Evolutionary conservation across 768 basidiomycete genomes (phyloP).

Genomic region (Auricularia heimuer): DNA sequence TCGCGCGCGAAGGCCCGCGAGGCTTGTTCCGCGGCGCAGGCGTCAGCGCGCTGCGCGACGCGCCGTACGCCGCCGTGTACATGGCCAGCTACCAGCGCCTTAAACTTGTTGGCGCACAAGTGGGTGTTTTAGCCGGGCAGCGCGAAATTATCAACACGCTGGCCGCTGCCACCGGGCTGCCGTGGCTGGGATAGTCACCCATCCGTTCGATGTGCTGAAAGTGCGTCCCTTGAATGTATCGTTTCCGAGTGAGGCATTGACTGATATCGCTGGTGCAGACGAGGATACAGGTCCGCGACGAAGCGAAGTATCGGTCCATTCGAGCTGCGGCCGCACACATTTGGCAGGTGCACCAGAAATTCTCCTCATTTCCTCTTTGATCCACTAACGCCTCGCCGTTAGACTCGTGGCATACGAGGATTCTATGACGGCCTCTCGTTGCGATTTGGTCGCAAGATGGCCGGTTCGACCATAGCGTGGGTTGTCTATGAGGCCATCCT

Average conservation of each 20-base stretch:
- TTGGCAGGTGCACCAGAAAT: conserved; percentile 44
- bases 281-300: conserved; percentile 82
- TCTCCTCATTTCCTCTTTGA: not conserved
- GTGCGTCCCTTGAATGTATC: conserved; percentile 26
- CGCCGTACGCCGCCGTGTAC: conserved; percentile 88
- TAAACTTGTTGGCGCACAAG: conserved; percentile 53
- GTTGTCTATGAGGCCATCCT: conserved; percentile 77
- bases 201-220: conserved; percentile 93
- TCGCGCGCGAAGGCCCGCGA: conserved; percentile 61
- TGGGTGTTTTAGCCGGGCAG: conserved; percentile 22
- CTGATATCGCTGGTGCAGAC: conserved; percentile 39
- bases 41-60: conserved; percentile 86
- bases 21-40: conserved; percentile 80
- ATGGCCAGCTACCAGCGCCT: conserved; percentile 80
- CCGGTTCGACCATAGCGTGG: conserved; percentile 89
- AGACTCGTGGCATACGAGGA: conserved; percentile 74
- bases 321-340: conserved; percentile 53
- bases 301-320: conserved; percentile 65
- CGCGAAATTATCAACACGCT: conserved; percentile 43
- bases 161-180: conserved; percentile 70
- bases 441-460: conserved; percentile 74
- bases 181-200: conserved; percentile 75
- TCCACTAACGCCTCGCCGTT: conserved; percentile 4
- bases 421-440: conserved; percentile 84
- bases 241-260: conserved; percentile 1